Conservation (phyloP, 306 rosid species). For the Gillenia trifoliata region DNA sequence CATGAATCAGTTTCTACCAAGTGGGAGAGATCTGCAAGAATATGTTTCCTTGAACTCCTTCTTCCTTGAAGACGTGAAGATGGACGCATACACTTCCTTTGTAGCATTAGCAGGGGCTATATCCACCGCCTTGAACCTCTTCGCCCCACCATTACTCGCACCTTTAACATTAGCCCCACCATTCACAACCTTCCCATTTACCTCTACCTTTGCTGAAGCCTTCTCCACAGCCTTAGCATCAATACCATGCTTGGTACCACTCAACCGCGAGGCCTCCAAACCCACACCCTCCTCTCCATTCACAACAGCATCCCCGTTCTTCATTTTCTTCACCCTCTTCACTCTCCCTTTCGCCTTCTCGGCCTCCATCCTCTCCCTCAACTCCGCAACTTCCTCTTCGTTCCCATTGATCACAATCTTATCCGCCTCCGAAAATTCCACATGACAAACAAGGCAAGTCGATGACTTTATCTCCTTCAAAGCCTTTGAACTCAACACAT, state of each 20-base stretch:
- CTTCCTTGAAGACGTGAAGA: constrained; percentile 78
- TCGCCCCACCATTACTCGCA: constrained; percentile 32
- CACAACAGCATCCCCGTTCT: constrained; percentile 30
- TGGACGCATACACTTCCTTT: constrained; percentile 78
- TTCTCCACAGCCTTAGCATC: constrained; percentile 53
- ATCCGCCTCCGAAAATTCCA: constrained; percentile 48
- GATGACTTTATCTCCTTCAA: constrained; percentile 77
- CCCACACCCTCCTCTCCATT: constrained; percentile 29
- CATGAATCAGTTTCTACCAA: constrained; percentile 71
- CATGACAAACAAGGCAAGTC: constrained; percentile 66
- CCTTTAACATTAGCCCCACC: constrained; percentile 36
- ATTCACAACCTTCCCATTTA: constrained; percentile 41
- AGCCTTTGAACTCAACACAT: constrained; percentile 84
- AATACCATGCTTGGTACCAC: constrained; percentile 72
- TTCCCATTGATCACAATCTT: constrained; percentile 77
- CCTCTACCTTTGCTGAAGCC: constrained; percentile 46
- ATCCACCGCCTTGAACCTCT: constrained; percentile 75
- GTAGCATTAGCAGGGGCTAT: constrained; percentile 68
- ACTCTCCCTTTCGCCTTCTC: constrained; percentile 55
- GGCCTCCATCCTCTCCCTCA: constrained; percentile 83
- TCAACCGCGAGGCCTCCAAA: constrained; percentile 42
- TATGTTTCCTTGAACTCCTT: constrained; percentile 72
- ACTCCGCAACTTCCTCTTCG: constrained; percentile 67
- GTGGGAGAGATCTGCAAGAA: constrained; percentile 81
- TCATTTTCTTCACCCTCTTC: constrained; percentile 60